A percentile compares a stretch with the other conserved stretches of the same genome.
Conservation (phyloP, 495 filamentous ascomycete genomes). For the Bacidia gigantensis region DNA sequence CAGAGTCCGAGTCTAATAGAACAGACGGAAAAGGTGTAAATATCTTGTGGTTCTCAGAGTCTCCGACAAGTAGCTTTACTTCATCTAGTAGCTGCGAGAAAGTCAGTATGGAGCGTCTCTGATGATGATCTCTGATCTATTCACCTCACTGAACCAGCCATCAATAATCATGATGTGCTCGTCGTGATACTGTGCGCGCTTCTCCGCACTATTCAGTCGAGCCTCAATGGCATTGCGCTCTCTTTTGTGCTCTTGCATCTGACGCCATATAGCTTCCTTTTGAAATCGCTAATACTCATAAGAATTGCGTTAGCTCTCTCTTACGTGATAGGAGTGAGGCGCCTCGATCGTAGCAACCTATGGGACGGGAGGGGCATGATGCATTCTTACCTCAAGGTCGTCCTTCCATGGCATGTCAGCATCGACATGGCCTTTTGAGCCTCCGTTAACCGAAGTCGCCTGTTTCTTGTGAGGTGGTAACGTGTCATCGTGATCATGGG, state of each 20-base stretch:
- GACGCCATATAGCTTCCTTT: slow-evolving; percentile 93
- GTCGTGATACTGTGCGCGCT: slow-evolving; percentile 65
- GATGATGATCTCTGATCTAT: slow-evolving; percentile 16
- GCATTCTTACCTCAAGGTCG: slow-evolving; percentile 67
- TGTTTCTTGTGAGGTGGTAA: slow-evolving; percentile 79
- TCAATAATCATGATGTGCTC: slow-evolving; percentile 84
- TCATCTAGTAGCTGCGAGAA: slow-evolving; percentile 59
- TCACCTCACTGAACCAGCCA: slow-evolving; percentile 82
- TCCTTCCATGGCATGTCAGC: slow-evolving; percentile 71
- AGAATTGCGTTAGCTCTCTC: not conserved
- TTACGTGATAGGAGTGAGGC: no score
- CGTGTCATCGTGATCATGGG: slow-evolving; percentile 57
- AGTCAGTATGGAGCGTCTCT: slow-evolving; percentile 4
- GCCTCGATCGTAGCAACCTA: not conserved
- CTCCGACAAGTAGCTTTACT: slow-evolving; percentile 52
- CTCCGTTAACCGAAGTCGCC: slow-evolving; percentile 58
- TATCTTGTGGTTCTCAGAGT: slow-evolving; percentile 35
- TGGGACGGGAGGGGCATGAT: not conserved
- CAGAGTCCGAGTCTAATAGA: slow-evolving; percentile 48
- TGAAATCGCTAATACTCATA: slow-evolving; percentile 58
- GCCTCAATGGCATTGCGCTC: slow-evolving; percentile 66
- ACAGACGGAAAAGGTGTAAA: slow-evolving; percentile 41
- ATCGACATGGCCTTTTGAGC: slow-evolving; percentile 58
- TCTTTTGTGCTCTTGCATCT: slow-evolving; percentile 94
- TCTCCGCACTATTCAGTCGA: slow-evolving; percentile 60